Evolutionary conservation across 371 early-diverging fungal genomes (phyloP), one percentile per base, ranked within the genome.

Genomic region (Mucor sp.): DNA sequence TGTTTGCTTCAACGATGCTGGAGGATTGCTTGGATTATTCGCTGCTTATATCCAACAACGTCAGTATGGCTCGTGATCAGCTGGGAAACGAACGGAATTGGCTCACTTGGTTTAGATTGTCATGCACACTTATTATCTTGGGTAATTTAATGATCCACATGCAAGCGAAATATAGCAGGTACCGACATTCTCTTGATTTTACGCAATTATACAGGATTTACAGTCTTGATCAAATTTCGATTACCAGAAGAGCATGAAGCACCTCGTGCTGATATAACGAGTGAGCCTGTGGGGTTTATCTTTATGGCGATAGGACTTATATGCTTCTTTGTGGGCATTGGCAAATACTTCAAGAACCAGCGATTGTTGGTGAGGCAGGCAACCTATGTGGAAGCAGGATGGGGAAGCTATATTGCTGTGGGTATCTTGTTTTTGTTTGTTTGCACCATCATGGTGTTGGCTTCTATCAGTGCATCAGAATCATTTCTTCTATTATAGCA

Each of bases 61-160:
- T 70, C 3, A 72, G 71, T 43, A 74, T 72, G 68, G 80, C 80
- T 33, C 62, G 76, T 59, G 78, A 76, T 35, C 75, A 80, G 62
- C 62, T 80, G 15, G 79, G 81, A 6, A 77, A 77, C 44, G 83
- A 83, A 55, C 69, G 83, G n/a, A 83, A 80, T 62, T 83, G 73
- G 71, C 48, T 83, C 11, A 79, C 76, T 23, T 75, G 77, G 71
- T 71, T 80, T 57, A 71, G 79, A 35, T 47, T 80, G 2, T 71
- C 81, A 3, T 74, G 77, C 58, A 83, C 81, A 17, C 59, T 83
- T 4, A 61, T 76, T 39, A 71, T 83, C 9, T 60, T 83, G 17
- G 83, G 83, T 80, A 75, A 12, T 60, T 53, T 14, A 14, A 23
- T 25, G 6, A 53, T 23, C 14, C 3, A 12, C 17, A 17, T 15